Conservation (phyloP, 139 green algal species). For the Coelastrella sp. region DNA sequence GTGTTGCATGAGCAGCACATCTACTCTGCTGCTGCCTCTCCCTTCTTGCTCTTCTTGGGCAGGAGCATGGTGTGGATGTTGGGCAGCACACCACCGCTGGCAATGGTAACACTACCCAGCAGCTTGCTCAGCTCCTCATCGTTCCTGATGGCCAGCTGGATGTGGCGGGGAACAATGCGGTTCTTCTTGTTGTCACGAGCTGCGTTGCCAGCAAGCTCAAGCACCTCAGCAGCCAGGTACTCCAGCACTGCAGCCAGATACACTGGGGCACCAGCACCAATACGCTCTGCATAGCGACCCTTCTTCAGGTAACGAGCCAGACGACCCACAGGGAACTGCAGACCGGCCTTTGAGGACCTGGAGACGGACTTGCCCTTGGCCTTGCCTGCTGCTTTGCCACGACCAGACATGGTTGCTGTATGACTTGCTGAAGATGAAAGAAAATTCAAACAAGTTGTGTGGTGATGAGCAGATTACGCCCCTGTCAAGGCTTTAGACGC, state of each 20-base stretch:
- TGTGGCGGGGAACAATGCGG: conserved; percentile 86
- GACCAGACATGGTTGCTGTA: conserved; percentile 48
- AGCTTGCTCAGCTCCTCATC: conserved; percentile 93
- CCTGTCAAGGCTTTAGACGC: conserved; percentile 70
- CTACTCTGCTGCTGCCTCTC: conserved; percentile 32
- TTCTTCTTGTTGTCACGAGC: conserved; percentile 96
- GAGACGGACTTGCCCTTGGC: conserved; percentile 74
- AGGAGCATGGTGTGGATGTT: conserved; percentile 19
- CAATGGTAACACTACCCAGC: conserved; percentile 78
- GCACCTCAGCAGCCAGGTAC: conserved; percentile 78
- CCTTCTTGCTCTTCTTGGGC: conserved; percentile 84
- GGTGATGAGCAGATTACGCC: conserved; percentile 85
- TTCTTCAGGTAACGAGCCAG: conserved; percentile 89
- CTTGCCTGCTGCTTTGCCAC: conserved; percentile 45
- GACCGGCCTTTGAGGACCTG: conserved; percentile 85
- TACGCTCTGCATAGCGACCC: conserved; percentile 73
- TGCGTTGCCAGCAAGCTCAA: conserved; percentile 89
- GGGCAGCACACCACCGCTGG: conserved; percentile 90
- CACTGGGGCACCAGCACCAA: conserved; percentile 75
- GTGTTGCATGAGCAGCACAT: neutral
- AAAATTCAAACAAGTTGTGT: conserved; percentile 67
- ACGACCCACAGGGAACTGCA: conserved; percentile 89
- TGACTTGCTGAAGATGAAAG: conserved; percentile 68
- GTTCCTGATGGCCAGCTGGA: conserved; percentile 92
- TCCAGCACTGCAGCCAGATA: conserved; percentile 76